Evolutionary conservation across 1,284 basidiomycete genomes (phyloP), one percentile per base, ranked within the genome.

Genomic region (Microbotryum lychnidis-dioicae): DNA sequence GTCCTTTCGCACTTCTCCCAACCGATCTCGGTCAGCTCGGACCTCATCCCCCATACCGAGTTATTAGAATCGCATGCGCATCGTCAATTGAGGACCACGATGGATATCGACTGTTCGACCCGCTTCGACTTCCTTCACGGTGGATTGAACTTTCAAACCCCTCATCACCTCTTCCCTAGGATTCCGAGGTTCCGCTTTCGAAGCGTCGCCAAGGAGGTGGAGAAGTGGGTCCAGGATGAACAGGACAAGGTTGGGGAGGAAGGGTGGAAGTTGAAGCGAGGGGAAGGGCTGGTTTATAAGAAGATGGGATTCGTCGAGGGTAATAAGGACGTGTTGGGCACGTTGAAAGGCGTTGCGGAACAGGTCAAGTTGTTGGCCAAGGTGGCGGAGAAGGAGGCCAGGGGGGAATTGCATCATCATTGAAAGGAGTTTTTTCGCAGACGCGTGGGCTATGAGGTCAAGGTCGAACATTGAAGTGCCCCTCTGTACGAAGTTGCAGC

Each of bases 1-100:
- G 93, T 97, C 1, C 83, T 98, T 25, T 97, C 93, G 4, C 94
- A 98, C 78, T 98, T 96, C 77, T 89, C 90, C 50, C 93, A 96
- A 79, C 92, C 92, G 8, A 54, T 68, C 48, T 68, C 60, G 3
- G 47, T 42, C n/a, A 25, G 52, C 16, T 16, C 57, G 18, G 42
- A 57, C 20, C 21, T 48, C 9, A 33, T 60, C 14, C 20, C 57
- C 33, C 55, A 63, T 27, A 93, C 91, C 1, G 87, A 81, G 12
- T 94, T 97, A 73, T 80, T 97, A 27, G 96, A 98, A 75, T 91
- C 89, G 2, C 98, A 97, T 79, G 82, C 88, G 1, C 86, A 89
- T 69, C 86, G 96, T 37, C 94, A 98, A 76, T 79, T 98, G 63
- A 87, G 94, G 55, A 98, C 96, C 9, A 97, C 96, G 0, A 89